Evolutionary conservation across 1,284 basidiomycete species (phyloP).

Genomic region (Tilletia indica): DNA sequence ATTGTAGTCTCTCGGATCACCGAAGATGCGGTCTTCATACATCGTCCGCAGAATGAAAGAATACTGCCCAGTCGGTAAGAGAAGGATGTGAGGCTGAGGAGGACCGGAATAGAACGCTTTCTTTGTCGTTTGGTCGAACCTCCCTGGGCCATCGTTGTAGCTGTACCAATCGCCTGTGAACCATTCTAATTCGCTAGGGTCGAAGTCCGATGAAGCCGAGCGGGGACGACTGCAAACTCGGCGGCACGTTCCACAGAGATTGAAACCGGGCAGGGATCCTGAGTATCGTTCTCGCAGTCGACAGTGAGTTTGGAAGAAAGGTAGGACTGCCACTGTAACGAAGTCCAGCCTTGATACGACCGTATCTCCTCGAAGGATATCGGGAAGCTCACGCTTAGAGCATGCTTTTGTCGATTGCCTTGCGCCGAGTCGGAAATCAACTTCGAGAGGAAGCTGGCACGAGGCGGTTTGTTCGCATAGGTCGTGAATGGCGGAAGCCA

Average conservation of each 20-base stretch:
- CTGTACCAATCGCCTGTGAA: slow-evolving; percentile 39
- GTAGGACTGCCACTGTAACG: slow-evolving; percentile 37
- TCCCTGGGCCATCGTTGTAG: slow-evolving; percentile 27
- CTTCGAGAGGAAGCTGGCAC: background rate
- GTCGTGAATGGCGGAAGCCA: background rate
- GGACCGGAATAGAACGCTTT: background rate
- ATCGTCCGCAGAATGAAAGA: slow-evolving; percentile 28
- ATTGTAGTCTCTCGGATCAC: slow-evolving; percentile 27
- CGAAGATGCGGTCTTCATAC: slow-evolving; percentile 41
- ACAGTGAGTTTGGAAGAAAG: slow-evolving; percentile 27
- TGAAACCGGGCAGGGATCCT: slow-evolving; percentile 18
- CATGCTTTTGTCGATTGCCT: slow-evolving; percentile 14
- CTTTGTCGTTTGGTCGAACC: slow-evolving; percentile 19
- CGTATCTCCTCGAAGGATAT: slow-evolving; percentile 32
- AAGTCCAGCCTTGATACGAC: slow-evolving; percentile 34
- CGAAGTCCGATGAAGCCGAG: background rate
- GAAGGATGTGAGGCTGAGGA: slow-evolving; percentile 28
- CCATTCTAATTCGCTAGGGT: slow-evolving; percentile 25
- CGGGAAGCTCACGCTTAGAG: slow-evolving; percentile 26
- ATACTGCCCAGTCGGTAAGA: slow-evolving; percentile 28
- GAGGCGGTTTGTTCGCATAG: background rate
- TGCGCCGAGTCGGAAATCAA: background rate
- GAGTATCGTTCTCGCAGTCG: background rate
- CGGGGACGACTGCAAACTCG: slow-evolving; percentile 31
- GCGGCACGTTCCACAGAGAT: slow-evolving; percentile 30